phyloP scores from a whole-genome alignment of 2,329 filamentous ascomycete species.

The Neofusicoccum sp. region DNA sequence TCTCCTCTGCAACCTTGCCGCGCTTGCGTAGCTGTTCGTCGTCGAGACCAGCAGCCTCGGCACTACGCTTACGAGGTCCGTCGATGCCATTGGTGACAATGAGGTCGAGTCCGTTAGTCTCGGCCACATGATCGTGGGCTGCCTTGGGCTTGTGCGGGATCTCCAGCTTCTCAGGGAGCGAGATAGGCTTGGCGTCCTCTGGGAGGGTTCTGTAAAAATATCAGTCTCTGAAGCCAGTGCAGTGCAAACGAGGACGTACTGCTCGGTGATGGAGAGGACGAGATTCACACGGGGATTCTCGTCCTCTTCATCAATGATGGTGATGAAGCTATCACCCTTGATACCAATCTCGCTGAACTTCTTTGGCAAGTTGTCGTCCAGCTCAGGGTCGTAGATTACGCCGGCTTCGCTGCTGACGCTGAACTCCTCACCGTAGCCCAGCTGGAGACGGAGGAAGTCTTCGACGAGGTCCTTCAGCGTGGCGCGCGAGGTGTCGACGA shows the following conservation, averaged over 20 bases:
- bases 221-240: neutral
- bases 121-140: conserved; percentile 16
- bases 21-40: conserved; percentile 37
- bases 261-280: conserved; percentile 65
- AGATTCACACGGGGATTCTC: conserved; percentile 78
- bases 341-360: conserved; percentile 77
- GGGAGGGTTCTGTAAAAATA: conserved; percentile 23
- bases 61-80: conserved; percentile 46
- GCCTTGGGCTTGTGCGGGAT: conserved; percentile 50
- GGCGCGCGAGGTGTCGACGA: conserved; percentile 67
- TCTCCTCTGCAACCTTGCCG: conserved; percentile 38
- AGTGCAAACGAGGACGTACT: conserved; percentile 45
- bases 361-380: conserved; percentile 80
- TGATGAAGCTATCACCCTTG: conserved; percentile 71
- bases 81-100: conserved; percentile 30
- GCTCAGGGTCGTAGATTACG: conserved; percentile 84
- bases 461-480: conserved; percentile 80
- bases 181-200: conserved; percentile 55
- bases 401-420: conserved; percentile 71
- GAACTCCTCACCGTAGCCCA: conserved; percentile 80
- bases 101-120: conserved; percentile 32
- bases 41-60: conserved; percentile 42
- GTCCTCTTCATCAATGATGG: conserved; percentile 78
- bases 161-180: conserved; percentile 44
- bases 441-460: conserved; percentile 64